phyloP scores from a whole-genome alignment of 1,139 yeast species.

The Candida labiduridarum region DNA sequence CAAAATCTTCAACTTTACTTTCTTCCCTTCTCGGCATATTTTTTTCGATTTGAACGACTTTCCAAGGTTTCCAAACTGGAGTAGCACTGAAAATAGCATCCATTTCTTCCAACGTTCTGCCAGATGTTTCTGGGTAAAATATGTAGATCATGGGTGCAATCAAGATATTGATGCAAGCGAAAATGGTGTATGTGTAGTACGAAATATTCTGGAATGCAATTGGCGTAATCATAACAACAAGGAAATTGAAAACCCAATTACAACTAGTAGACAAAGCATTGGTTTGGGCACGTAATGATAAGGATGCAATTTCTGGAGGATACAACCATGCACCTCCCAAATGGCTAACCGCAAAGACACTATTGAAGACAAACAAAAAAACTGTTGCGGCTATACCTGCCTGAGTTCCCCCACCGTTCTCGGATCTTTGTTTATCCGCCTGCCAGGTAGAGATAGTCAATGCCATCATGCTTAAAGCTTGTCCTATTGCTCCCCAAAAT shows the following conservation, averaged over 20 bases:
- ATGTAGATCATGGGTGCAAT: constrained; percentile 58
- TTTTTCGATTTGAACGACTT: constrained; percentile 39
- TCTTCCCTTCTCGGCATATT: constrained; percentile 7
- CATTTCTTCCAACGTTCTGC: constrained; percentile 60
- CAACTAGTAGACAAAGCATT: constrained; percentile 40
- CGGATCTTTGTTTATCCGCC: constrained; percentile 19
- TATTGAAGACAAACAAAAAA: constrained; percentile 38
- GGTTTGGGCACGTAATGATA: constrained; percentile 38
- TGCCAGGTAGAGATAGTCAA: constrained; percentile 33
- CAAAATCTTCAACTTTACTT: constrained; percentile 8
- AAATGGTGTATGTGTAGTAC: constrained; percentile 35
- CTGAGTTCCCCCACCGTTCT: constrained; percentile 17
- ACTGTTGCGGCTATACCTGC: constrained; percentile 40
- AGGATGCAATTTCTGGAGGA: constrained; percentile 42
- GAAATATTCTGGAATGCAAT: constrained; percentile 33
- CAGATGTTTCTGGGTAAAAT: constrained; percentile 64
- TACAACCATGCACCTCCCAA: constrained; percentile 43
- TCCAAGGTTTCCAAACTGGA: constrained; percentile 39
- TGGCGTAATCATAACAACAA: constrained; percentile 38
- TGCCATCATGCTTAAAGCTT: constrained; percentile 36
- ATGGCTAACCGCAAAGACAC: constrained; percentile 32
- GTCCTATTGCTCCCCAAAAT: constrained; percentile 56
- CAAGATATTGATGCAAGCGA: constrained; percentile 43
- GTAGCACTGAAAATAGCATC: constrained; percentile 56
- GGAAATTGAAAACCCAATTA: constrained; percentile 40